Conservation (phyloP, 768 basidiomycete species). For the Rickenella mellea region DNA sequence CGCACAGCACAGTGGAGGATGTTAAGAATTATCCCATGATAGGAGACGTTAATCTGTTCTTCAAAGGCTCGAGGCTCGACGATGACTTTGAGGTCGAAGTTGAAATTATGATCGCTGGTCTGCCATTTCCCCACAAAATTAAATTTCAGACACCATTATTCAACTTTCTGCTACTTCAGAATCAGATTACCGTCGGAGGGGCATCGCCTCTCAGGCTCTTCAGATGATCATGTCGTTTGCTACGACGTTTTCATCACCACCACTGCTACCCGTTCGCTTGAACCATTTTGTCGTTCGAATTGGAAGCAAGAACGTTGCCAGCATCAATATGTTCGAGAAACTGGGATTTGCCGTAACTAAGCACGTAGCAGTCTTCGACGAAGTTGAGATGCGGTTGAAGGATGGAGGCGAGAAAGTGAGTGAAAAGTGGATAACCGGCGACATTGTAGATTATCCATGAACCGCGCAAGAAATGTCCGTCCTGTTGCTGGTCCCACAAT, state of each 20-base stretch:
- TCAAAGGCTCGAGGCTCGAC: conserved; percentile 39
- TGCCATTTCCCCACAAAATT: conserved; percentile 6
- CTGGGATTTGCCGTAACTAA: conserved; percentile 70
- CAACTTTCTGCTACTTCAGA: conserved; percentile 30
- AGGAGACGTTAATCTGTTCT: conserved; percentile 88
- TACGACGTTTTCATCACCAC: conserved; percentile 24
- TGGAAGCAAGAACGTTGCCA: conserved; percentile 55
- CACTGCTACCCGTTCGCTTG: conserved; percentile 33
- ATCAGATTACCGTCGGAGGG: conserved; percentile 54
- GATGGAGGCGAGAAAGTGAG: background rate
- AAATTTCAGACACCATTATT: background rate
- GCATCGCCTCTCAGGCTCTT: conserved; percentile 54
- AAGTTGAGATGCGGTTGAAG: conserved; percentile 66
- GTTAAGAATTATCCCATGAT: conserved; percentile 53
- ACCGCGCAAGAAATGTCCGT: too few relatives aligned
- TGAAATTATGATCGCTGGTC: conserved; percentile 91
- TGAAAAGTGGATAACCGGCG: background rate
- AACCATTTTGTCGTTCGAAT: conserved; percentile 60
- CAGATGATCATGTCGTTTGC: conserved; percentile 62
- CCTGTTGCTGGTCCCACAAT: too few relatives aligned
- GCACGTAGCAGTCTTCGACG: conserved; percentile 63
- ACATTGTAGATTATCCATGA: too few relatives aligned
- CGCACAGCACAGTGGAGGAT: conserved; percentile 15
- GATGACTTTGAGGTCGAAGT: conserved; percentile 62
- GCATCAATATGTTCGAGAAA: conserved; percentile 62